Base-by-base conservation (phyloP, 495 filamentous ascomycete species). In the Achaetomiella virescens region DNA sequence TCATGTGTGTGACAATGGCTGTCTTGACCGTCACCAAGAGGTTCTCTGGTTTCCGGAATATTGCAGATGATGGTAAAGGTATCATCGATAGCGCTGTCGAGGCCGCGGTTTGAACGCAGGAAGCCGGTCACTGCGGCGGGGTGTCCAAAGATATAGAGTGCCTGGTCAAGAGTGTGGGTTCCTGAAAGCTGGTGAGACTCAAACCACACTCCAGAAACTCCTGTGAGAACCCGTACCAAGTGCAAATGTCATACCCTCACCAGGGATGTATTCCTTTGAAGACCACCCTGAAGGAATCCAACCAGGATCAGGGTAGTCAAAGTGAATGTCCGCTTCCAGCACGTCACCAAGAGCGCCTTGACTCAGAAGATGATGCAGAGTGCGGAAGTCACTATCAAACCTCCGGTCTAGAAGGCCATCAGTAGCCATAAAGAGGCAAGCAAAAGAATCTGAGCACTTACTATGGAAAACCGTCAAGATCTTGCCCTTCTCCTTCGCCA, bases 331-430 rank as follows among this genome's bases (percentile, higher is more conserved):
- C 56, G 79, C 83, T 55, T 88, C 85, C 18, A 80, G 79, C 44
- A 90, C 69, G 20, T 80, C 79, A 49, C 87, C 86, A 0, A 83
- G 62, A 65, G 75, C 64, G 58, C 68, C 60, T 60, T 80, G 61
- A 7, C 54, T 52, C 51, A 87, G 61, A 1, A 86, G 72, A 48
- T 80, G 70, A 17, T 76, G 77, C 21, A 90, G 72, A 22, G 84
- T 87, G 35, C 81, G 77, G 73, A 85, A 90, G 70, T 91, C 87
- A 58, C 82, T 78, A 64, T 89, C 87, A 57, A 74, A 87, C 57
- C 87, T 76, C 14, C 86, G 82, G 68, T 90, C 66, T 71, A 22
- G n/a, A 18, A 14, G 14, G 6, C 8, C 17, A 6, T 25, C 4
- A 25, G 15, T 45, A 43, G 40, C 40, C 6, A 5, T 3, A 6